These are phyloP conservation scores for Lepidium aucheri DNA, from an alignment of 345 rosid genomes.

Conservation along the genomic window DNA sequence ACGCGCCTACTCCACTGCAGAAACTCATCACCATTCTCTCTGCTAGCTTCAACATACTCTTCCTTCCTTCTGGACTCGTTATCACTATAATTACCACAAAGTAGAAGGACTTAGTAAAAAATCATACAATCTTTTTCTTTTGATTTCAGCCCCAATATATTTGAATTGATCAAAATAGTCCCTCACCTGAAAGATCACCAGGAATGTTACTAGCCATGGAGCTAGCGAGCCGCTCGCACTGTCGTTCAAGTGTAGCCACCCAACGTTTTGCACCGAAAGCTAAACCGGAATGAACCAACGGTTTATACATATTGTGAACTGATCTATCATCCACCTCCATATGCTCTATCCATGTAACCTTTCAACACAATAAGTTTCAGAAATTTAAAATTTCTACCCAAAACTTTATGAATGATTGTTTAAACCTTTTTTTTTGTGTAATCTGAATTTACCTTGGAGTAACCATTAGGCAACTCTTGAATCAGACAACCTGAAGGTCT, in stretches of 20 bases:
- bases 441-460: slow-evolving; percentile 61
- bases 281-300: slow-evolving; percentile 55
- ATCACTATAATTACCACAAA: slow-evolving; percentile 39
- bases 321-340: slow-evolving; percentile 78
- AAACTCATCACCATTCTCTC: slow-evolving; percentile 96
- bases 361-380: neutral
- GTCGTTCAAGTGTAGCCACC: slow-evolving; percentile 80
- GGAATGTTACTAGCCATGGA: slow-evolving; percentile 87
- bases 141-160: neutral
- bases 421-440: neutral
- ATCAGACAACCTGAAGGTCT: slow-evolving; percentile 96
- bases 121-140: neutral
- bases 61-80: slow-evolving; percentile 81
- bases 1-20: slow-evolving; percentile 87
- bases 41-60: slow-evolving; percentile 87
- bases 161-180: neutral
- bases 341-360: slow-evolving; percentile 96
- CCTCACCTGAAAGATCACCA: slow-evolving; percentile 59
- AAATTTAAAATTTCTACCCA: neutral
- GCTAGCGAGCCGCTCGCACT: slow-evolving; percentile 89
- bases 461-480: slow-evolving; percentile 84
- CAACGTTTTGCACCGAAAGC: slow-evolving; percentile 96
- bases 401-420: neutral
- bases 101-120: slow-evolving; percentile 1
- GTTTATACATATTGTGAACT: slow-evolving; percentile 56